Evolutionary conservation across 345 rosid species (phyloP), one percentile per base, ranked within the genome.

Genomic region (Aquilaria sinensis): DNA sequence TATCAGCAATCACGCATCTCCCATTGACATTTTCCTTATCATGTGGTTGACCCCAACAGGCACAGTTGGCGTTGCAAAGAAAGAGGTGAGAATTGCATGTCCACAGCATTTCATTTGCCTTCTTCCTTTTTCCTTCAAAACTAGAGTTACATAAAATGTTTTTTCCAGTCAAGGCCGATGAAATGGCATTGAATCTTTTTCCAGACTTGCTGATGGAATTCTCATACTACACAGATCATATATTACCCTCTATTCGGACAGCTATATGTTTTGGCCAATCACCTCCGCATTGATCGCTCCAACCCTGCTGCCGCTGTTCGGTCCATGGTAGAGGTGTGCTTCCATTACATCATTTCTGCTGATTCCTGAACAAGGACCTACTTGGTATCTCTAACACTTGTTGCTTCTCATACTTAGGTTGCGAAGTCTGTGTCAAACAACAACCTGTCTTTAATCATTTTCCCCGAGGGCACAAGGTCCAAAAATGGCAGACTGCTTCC

Each of bases 381-480:
- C 4, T 3, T 37, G 43, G 43, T 41, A 9, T 14, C 37, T 32
- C 63, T 34, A 57, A 57, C 45, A 9, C 12, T 33, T n/a, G 37
- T 12, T 63, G 37, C 31, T 70, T 64, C 37, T 58, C 48, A 29
- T 33, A 53, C 47, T 37, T 77, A 78, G 80, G 81, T 69, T 9
- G 77, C 78, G 62, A 29, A 12, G 32, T 66, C 82, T 6, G 69
- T 78, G 16, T 64, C 69, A 6, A 67, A 63, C 29, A 70, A 78
- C 66, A 67, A 76, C 12, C 72, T 85, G 8, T 85, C 90, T 29
- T 50, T 82, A 47, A 63, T 76, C 54, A 76, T 85, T 43, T 85
- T 82, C 60, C 87, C 90, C 0, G 80, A 84, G 75, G 90, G 90
- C 43, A 81, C 85, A 32, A 67, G 90, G 68, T 84, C 90, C 47